Evolutionary conservation across 139 green algal species (phyloP), one percentile per base, ranked within the genome.

Genomic region (Pleodorina starrii): DNA sequence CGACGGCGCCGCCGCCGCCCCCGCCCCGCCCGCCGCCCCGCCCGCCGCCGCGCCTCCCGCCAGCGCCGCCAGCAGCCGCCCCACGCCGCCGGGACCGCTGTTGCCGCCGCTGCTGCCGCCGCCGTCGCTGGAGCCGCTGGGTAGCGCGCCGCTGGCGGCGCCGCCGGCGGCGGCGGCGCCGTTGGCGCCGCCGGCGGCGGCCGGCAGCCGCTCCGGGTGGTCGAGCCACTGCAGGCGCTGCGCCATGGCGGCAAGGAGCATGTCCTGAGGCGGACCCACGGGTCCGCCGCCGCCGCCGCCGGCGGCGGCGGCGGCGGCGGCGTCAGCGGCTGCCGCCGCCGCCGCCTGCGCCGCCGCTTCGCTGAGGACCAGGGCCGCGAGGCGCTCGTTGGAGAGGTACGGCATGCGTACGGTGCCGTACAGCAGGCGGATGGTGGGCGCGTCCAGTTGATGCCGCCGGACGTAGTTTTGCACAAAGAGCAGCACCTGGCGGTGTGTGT

Each of bases 391-490:
- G 38, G 78, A 76, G 25, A 91, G 87, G 87, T 80, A 91, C 29
- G 79, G 50, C 35, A 91, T 63, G 12, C 87, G 87, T 43, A 91
- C 87, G 27, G 72, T 35, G 23, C 42, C 19, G 78, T 59, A 91
- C 44, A 91, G 87, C 7, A 23, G 2, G 23, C 78, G 63, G 10
- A 87, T 71, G 27, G 59, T 40, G 1, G 43, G 63, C 1, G 54
- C 48, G n/a, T 77, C 44, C 51, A 91, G 68, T 57, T n/a, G 16
- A 51, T 91, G 87, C 4, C 79, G 87, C 27, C 73, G 68, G 5
- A 91, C 79, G 51, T 91, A 91, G 29, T 75, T 84, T 12, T 68
- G 68, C 40, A 91, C 87, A 51, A 91, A 91, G 1, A 71, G n/a
- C 17, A 91, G 50, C 42, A 87, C 87, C 85, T 90, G 85, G 25